Evolutionary conservation across 495 filamentous ascomycete genomes (phyloP).

Genomic region (Bombardia bombarda): DNA sequence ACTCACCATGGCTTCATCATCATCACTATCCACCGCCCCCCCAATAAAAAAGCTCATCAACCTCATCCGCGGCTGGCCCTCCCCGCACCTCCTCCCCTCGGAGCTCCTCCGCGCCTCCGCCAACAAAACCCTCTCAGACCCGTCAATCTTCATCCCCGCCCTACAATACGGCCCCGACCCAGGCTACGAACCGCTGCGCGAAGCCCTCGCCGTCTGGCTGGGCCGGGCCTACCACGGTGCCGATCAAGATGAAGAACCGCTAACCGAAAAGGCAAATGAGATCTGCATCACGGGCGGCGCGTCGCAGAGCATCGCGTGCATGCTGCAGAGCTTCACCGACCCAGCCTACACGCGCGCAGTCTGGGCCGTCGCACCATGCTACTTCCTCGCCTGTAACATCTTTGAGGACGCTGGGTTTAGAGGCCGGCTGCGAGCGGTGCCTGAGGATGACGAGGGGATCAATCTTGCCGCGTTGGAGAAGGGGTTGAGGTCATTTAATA

Average conservation of each 20-base stretch:
- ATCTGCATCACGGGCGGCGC: slow-evolving; percentile 80
- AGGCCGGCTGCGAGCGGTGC: slow-evolving; percentile 52
- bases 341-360: slow-evolving; percentile 65
- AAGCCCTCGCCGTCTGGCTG: slow-evolving; percentile 63
- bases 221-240: slow-evolving; percentile 44
- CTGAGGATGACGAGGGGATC: slow-evolving; percentile 68
- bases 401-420: slow-evolving; percentile 71
- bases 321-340: slow-evolving; percentile 71
- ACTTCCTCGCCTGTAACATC: slow-evolving; percentile 68
- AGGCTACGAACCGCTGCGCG: slow-evolving; percentile 59
- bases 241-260: too few species aligned
- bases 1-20: not conserved
- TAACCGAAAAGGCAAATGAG: slow-evolving; percentile 39
- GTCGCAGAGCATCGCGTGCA: slow-evolving; percentile 62
- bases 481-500: slow-evolving; percentile 33
- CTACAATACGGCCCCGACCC: slow-evolving; percentile 73
- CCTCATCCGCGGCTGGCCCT: slow-evolving; percentile 64
- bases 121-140: slow-evolving; percentile 46
- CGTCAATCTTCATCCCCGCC: slow-evolving; percentile 44
- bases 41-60: slow-evolving; percentile 44
- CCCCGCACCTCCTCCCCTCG: slow-evolving; percentile 60
- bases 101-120: slow-evolving; percentile 48
- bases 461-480: slow-evolving; percentile 51
- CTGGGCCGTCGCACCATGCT: slow-evolving; percentile 75
- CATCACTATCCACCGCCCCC: not conserved